Evolutionary conservation across 805 yeast genomes (phyloP), one percentile per base, ranked within the genome.

Genomic region (Jamesozyma jinghongensis): DNA sequence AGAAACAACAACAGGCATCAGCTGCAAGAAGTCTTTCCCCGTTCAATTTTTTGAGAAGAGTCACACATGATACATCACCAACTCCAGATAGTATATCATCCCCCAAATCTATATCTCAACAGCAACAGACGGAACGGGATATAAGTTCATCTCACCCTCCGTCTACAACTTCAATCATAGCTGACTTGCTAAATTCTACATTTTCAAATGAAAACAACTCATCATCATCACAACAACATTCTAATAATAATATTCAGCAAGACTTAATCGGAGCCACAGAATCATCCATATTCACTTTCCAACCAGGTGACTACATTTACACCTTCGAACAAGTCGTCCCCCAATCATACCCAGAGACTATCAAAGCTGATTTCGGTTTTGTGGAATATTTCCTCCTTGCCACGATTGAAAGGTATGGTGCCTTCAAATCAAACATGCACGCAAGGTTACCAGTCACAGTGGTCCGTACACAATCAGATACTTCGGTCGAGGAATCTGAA

Each of bases 291-390:
- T 71, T 70, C 36, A 61, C 65, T 3, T 88, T 90, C 50, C 68
- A 72, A 18, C 86, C 94, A 0, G 98, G 97, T 17, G 97, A 88
- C 53, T 92, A 92, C 56, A 72, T 86, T 35, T 92, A 90, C 66
- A 82, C 85, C 44, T 90, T 92, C 61, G 98, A 92, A 61, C 85
- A 87, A 43, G 81, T 94, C 5, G 69, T 92, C 20, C 90, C 85
- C 5, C 74, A 88, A 10, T 76, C 83, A 12, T 68, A 80, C 20
- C 97, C 97, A 0, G 98, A 92, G 59, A 56, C 94, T 0, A 72
- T 82, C 3, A 64, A 67, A 29, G 85, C 85, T 12, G 78, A 87
- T 5, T 87, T 85, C 62, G 98, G 98, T 1, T 69, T 74, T 12
- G 94, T 87, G 2, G 56, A 62, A 28, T 92, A 94, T 63, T 61